Evolutionary conservation across 352 stramenopile genomes (phyloP).

Genomic region (Phytopythium kandeliae): DNA sequence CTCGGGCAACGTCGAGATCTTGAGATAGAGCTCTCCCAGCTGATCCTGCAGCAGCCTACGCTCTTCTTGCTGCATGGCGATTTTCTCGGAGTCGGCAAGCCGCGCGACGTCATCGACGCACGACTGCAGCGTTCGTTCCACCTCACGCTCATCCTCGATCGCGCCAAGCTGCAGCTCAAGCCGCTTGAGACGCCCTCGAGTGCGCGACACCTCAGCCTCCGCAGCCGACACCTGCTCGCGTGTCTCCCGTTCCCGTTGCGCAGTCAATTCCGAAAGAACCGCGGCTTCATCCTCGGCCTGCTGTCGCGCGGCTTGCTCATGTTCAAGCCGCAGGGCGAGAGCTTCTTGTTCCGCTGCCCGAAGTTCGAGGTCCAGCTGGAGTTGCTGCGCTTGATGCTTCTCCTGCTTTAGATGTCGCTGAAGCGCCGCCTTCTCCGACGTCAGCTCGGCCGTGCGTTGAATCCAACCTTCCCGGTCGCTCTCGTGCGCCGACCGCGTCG

Average conservation of each 20-base stretch:
- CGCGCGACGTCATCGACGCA: slow-evolving; percentile 53
- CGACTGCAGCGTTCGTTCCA: slow-evolving; percentile 47
- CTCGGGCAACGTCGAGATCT: slow-evolving; percentile 78
- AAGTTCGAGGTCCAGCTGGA: slow-evolving; percentile 33
- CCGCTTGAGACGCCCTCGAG: slow-evolving; percentile 38
- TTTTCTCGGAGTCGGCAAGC: slow-evolving; percentile 51
- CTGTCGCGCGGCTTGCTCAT: slow-evolving; percentile 19
- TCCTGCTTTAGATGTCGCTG: slow-evolving; percentile 49
- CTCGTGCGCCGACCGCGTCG: slow-evolving; percentile 27
- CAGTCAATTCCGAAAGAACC: slow-evolving; percentile 17
- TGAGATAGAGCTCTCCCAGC: slow-evolving; percentile 69
- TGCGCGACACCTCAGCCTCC: slow-evolving; percentile 5
- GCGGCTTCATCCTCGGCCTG: slow-evolving; percentile 19
- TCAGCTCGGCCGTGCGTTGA: slow-evolving; percentile 50
- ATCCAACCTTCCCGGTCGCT: slow-evolving; percentile 60
- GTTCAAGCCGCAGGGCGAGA: slow-evolving; percentile 26
- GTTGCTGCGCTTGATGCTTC: slow-evolving; percentile 19
- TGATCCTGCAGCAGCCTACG: slow-evolving; percentile 62
- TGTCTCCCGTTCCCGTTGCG: slow-evolving; percentile 16
- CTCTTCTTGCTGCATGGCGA: slow-evolving; percentile 54
- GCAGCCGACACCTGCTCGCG: slow-evolving; percentile 16
- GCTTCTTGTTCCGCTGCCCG: slow-evolving; percentile 37
- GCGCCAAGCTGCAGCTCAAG: slow-evolving; percentile 56
- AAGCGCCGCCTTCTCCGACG: slow-evolving; percentile 41
- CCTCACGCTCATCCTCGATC: slow-evolving; percentile 36